Conservation (phyloP, 768 basidiomycete species). For the Guyanaporus albipodus region DNA sequence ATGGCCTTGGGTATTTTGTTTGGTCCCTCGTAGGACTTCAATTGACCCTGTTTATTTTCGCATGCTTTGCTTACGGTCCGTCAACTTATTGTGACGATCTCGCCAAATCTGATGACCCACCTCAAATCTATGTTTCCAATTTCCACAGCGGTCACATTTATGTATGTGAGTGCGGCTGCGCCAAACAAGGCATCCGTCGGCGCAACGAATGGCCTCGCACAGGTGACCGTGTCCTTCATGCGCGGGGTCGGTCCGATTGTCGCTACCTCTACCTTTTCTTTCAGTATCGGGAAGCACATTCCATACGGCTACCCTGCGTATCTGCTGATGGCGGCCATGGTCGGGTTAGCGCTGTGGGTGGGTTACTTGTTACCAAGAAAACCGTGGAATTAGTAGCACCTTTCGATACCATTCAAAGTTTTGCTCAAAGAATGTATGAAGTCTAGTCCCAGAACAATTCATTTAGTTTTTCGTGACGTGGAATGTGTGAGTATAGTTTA, state of each 20-base stretch:
- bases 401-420: too few relatives aligned
- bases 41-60: conserved; percentile 39
- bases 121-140: too few relatives aligned
- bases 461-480: too few relatives aligned
- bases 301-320: conserved; percentile 60
- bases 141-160: conserved; percentile 57
- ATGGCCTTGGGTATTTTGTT: conserved; percentile 40
- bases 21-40: conserved; percentile 52
- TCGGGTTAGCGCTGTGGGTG: conserved; percentile 26
- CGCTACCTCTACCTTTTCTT: conserved; percentile 27
- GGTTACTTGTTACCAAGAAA: conserved; percentile 33
- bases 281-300: conserved; percentile 32
- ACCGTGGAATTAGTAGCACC: conserved; percentile 17
- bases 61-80: conserved; percentile 56
- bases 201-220: conserved; percentile 59
- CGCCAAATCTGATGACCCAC: background rate
- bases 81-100: background rate
- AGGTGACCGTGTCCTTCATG: conserved; percentile 26
- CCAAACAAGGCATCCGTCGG: conserved; percentile 66
- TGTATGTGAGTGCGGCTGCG: conserved; percentile 60
- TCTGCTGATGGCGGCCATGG: conserved; percentile 31
- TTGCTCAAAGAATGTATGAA: too few relatives aligned
- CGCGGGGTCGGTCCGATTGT: conserved; percentile 27
- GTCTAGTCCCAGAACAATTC: too few relatives aligned
- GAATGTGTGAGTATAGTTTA: too few relatives aligned